Evolutionary conservation across 176 grass and related monocot species (phyloP), one percentile per base, ranked within the genome.

Genomic region (Musa troglodytarum): DNA sequence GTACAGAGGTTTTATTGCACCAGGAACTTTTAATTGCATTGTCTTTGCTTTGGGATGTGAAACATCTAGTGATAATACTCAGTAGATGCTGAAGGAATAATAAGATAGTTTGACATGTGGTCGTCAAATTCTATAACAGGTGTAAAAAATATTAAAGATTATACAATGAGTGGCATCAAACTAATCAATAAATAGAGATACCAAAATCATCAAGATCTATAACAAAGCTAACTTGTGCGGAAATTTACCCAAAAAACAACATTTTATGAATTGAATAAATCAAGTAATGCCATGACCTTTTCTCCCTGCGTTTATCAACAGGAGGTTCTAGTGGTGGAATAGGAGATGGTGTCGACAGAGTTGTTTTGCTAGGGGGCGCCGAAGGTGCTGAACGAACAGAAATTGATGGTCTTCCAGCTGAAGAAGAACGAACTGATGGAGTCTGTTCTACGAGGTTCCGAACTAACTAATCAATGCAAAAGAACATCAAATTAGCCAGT

Each of bases 391-490:
- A 84, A 23, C 96, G 88, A 69, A 86, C 74, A 11, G 78, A 81
- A 79, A 89, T 19, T 3, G 90, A 85, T 57, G 87, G 68, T 52
- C 91, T 92, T 52, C 88, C 96, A 28, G 96, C 74, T 8, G 96
- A 99, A 80, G 82, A 82, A 65, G 96, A 99, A 59, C 96, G 86
- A 24, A 74, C 74, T 19, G 88, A 81, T 61, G 91, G 83, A 73
- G 91, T 87, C 56, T 80, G 83, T 52, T 99, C 96, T 85, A 85
- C 86, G 74, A 87, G 86, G 78, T 91, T 99, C 84, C 90, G 85
- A 92, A 88, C 91, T 96, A 90, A 92, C 93, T 96, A 90, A 88
- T 96, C 74, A 90, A 80, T 90, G 82, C 26, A 88, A 19, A 72
- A 83, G 71, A 74, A 86, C 19, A 79, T 78, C 59, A 72, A 86